A percentile compares a stretch with the other conserved stretches of the same genome.
phyloP scores from a whole-genome alignment of 1,284 basidiomycete species.

The Hemileia vastatrix region DNA sequence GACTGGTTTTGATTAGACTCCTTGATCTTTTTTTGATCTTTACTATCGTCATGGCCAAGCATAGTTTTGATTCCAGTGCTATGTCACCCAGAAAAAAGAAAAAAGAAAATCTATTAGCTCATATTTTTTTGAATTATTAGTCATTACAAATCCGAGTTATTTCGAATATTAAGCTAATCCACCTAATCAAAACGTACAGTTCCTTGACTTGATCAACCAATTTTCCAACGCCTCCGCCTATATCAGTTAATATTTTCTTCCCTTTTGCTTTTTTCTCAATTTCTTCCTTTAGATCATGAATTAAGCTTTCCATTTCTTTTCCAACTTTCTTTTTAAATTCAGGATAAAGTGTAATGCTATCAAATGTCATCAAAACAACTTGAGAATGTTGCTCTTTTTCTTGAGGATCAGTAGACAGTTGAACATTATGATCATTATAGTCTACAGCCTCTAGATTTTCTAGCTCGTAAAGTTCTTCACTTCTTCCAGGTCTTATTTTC shows the following conservation, averaged over 20 bases:
- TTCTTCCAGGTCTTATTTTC: slow-evolving; percentile 69
- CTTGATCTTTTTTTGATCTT: too few relatives aligned
- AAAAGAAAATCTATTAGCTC: too few relatives aligned
- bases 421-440: slow-evolving; percentile 66
- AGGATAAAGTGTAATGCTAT: slow-evolving; percentile 79
- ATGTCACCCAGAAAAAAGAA: too few relatives aligned
- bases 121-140: too few relatives aligned
- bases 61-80: too few relatives aligned
- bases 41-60: too few relatives aligned
- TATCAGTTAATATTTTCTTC: too few relatives aligned
- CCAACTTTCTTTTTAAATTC: slow-evolving; percentile 61
- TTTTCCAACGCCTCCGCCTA: too few relatives aligned
- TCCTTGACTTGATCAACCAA: slow-evolving; percentile 20
- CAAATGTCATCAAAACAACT: slow-evolving; percentile 71
- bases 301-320: slow-evolving; percentile 56
- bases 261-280: too few relatives aligned
- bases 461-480: slow-evolving; percentile 67
- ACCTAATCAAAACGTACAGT: slow-evolving; percentile 4
- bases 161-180: too few relatives aligned
- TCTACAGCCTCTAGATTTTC: slow-evolving; percentile 67
- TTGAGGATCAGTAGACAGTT: slow-evolving; percentile 46
- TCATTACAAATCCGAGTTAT: too few relatives aligned
- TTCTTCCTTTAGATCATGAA: too few relatives aligned
- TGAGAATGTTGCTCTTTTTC: slow-evolving; percentile 50
- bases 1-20: not conserved